Base-by-base conservation (phyloP, 2,329 filamentous ascomycete species). In the Nemania sp. region DNA sequence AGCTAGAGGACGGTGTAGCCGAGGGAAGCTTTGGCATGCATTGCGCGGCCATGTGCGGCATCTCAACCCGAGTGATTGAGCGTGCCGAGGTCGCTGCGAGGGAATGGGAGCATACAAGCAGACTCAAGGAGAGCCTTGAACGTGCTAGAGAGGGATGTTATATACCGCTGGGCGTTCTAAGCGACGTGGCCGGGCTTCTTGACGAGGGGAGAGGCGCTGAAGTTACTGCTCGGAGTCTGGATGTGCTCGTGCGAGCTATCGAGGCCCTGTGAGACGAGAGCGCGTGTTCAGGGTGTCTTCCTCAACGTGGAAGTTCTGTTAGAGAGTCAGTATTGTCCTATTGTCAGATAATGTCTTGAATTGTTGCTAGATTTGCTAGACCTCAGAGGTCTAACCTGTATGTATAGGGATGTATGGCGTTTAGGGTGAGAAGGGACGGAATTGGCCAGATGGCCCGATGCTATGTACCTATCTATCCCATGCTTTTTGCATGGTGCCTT, bases 1-100 rank as follows among this genome's bases (percentile, higher is more conserved):
- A 91, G 71, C 84, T 99, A 0, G 95, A 98, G 76, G 86, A 91
- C 13, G 95, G 95, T 1, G 92, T 98, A 10, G 95, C 95, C 0
- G 93, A 98, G 75, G 95, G 95, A 15, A 96, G 91, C 71, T 99
- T 98, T 72, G 95, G 95, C 69, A 99, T 99, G 95, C 95, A 99
- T 75, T 99, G 95, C 73, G 95, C 95, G 1, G 89, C 92, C 62
- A 99, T 99, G 95, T 99, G 95, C 70, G 95, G 95, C 1, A 98
- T 99, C 65, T 87, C 92, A 0, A 80, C 81, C 46, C 88, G 88
- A 57, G 87, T 99, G 15, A 92, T 99, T 63, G 88, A 93, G 72
- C 81, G 90, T 20, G 95, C 95, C 0, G 95, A 99, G 76, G 85
- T 88, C 20, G 95, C 95, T 5, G 95, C 95, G 1, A 87, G 83